A percentile compares a stretch with the other conserved stretches of the same genome.
These are phyloP conservation scores for Thyridium curvatum DNA, from an alignment of 2,329 filamentous ascomycete species.

Conservation along the genomic window DNA sequence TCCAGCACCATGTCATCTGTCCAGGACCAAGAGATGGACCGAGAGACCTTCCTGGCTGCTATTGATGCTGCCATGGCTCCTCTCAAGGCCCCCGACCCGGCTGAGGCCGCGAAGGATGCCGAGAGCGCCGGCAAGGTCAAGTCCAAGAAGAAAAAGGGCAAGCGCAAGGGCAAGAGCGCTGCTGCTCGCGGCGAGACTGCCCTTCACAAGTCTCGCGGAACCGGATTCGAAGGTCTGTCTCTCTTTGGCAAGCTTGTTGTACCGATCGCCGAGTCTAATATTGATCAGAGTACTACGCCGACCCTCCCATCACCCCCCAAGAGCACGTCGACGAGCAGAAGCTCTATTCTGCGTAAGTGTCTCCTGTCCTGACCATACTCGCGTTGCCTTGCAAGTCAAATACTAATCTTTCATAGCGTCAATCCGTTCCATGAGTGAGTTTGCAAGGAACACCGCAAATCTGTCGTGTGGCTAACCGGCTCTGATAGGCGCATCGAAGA, in stretches of 20 bases:
- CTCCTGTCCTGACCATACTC: neutral
- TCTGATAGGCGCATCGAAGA: slow-evolving; percentile 66
- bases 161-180: slow-evolving; percentile 11
- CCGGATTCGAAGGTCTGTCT: slow-evolving; percentile 60
- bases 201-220: slow-evolving; percentile 39
- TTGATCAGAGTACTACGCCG: slow-evolving; percentile 62
- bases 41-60: too few species aligned
- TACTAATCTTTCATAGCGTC: slow-evolving; percentile 28
- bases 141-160: slow-evolving; percentile 34
- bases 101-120: too few species aligned
- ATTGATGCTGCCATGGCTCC: too few species aligned
- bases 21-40: too few species aligned
- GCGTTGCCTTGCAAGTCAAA: slow-evolving; percentile 3
- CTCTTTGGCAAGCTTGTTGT: neutral
- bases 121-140: neutral
- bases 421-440: slow-evolving; percentile 51
- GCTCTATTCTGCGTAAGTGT: slow-evolving; percentile 60
- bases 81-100: too few species aligned
- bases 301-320: slow-evolving; percentile 67
- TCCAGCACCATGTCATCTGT: too few species aligned
- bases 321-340: slow-evolving; percentile 59
- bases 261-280: neutral
- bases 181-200: slow-evolving; percentile 29
- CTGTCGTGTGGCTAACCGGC: slow-evolving; percentile 4
- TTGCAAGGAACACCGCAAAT: slow-evolving; percentile 1